Evolutionary conservation across 2,329 filamentous ascomycete genomes (phyloP).

Genomic region (Pseudogymnoascus sp.): DNA sequence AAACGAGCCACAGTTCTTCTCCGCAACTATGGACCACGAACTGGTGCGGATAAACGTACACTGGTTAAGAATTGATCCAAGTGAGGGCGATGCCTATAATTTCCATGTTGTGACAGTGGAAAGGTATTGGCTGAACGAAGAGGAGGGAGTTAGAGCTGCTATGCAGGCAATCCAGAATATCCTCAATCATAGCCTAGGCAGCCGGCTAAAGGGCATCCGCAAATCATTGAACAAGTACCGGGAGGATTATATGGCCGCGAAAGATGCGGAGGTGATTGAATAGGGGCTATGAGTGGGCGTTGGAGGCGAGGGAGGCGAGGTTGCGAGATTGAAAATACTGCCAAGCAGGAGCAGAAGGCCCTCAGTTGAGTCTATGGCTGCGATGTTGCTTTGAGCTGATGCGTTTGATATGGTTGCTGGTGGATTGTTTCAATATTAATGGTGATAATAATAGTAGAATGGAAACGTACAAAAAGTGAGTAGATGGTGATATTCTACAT

Average conservation of each 20-base stretch:
- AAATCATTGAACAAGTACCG: neutral
- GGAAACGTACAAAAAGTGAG: neutral
- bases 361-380: slow-evolving; percentile 10
- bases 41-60: neutral
- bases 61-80: neutral
- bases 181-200: neutral
- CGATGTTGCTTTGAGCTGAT: neutral
- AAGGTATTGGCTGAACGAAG: neutral
- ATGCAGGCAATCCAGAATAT: neutral
- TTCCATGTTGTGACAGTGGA: neutral
- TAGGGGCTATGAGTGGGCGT: no score
- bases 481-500: neutral
- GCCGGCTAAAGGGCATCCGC: neutral
- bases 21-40: neutral
- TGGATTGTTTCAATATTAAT: neutral
- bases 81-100: neutral
- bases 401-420: neutral
- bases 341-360: slow-evolving; percentile 12
- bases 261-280: neutral
- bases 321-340: neutral
- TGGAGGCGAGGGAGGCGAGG: slow-evolving; percentile 22
- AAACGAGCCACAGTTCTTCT: neutral
- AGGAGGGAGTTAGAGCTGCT: neutral
- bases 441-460: neutral
- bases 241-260: neutral